Conservation (phyloP, 352 stramenopile genomes). For the Nothophytophthora sp. region DNA sequence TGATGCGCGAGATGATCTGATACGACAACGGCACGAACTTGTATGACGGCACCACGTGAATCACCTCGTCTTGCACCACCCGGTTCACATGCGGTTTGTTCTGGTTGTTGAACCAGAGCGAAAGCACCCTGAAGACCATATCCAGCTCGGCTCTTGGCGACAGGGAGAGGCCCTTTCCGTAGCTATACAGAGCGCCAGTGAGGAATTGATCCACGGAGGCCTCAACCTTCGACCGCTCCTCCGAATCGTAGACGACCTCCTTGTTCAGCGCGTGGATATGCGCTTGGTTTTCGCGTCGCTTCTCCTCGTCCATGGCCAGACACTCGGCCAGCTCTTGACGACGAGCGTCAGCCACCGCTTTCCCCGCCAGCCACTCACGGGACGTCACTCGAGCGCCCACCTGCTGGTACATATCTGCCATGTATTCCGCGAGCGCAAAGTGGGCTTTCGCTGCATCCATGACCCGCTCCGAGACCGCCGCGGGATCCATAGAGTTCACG, state of each 20-base stretch:
- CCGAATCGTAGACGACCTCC: slow-evolving; percentile 89
- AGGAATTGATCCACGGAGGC: slow-evolving; percentile 88
- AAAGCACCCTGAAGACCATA: slow-evolving; percentile 92
- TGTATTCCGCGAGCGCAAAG: slow-evolving; percentile 89
- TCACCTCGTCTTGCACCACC: slow-evolving; percentile 81
- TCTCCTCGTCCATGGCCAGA: slow-evolving; percentile 54
- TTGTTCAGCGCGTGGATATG: slow-evolving; percentile 77
- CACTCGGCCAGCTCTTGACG: slow-evolving; percentile 63
- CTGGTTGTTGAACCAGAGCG: slow-evolving; percentile 95
- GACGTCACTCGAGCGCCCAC: slow-evolving; percentile 84
- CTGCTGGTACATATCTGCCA: slow-evolving; percentile 92
- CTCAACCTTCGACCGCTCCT: slow-evolving; percentile 87
- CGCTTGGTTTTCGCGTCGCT: slow-evolving; percentile 65
- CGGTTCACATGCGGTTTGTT: slow-evolving; percentile 70
- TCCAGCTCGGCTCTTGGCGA: slow-evolving; percentile 80
- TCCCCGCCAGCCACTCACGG: slow-evolving; percentile 88
- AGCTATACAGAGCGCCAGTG: slow-evolving; percentile 86
- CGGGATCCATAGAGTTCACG: slow-evolving; percentile 44
- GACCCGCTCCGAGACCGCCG: slow-evolving; percentile 35
- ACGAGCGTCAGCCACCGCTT: slow-evolving; percentile 70
- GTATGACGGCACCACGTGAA: slow-evolving; percentile 91
- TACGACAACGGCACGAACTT: slow-evolving; percentile 97
- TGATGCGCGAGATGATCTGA: slow-evolving; percentile 97
- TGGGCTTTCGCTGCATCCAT: slow-evolving; percentile 72
- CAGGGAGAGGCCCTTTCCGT: slow-evolving; percentile 61